Base-by-base conservation (phyloP, 805 yeast species). In the Metschnikowia lachancei region DNA sequence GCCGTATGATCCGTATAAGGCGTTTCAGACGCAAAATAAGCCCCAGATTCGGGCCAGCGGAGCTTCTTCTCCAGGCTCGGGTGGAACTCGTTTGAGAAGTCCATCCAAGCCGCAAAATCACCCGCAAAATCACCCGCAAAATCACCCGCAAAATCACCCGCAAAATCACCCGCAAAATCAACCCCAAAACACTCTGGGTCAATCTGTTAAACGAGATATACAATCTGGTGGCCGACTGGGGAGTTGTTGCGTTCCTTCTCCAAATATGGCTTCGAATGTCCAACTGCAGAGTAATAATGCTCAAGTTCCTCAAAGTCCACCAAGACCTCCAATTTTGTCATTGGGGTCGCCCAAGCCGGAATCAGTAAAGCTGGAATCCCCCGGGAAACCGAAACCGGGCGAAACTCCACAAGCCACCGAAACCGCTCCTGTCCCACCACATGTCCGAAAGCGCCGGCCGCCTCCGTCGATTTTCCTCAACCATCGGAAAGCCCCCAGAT, bases 391-490 rank as follows among this genome's bases (percentile, higher is more conserved):
- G 29, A 26, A 26, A 26, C 29, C 29, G 11, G 11, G 29, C 11
- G 29, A 26, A 26, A 26, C 11, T 11, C 10, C 8, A 8, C 17
- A 20, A 11, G 17, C 33, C 7, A 16, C 37, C 8, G 34, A 26
- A 22, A 37, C 37, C 8, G 38, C 32, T 11, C 7, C 20, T 7
- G 13, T 29, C 3, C 17, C 41, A 14, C 35, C 18, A 14, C 30
- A 17, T 4, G 29, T 34, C 2, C 46, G 43, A 13, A 39, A 50
- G 14, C 43, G 47, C 9, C 45, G 45, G 22, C 49, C 46, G 38
- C 47, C 50, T 10, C 52, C 47, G 22, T 50, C 57, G 13, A 46
- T 53, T 19, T 52, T 54, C 26, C 32, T 52, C 17, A 47, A 47
- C 29, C 38, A 29, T 24, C 40, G 54, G 10, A 51, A 46, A 22